Evolutionary conservation across 169 alveolate species (phyloP).

Genomic region (Plasmodium chabaudi): DNA sequence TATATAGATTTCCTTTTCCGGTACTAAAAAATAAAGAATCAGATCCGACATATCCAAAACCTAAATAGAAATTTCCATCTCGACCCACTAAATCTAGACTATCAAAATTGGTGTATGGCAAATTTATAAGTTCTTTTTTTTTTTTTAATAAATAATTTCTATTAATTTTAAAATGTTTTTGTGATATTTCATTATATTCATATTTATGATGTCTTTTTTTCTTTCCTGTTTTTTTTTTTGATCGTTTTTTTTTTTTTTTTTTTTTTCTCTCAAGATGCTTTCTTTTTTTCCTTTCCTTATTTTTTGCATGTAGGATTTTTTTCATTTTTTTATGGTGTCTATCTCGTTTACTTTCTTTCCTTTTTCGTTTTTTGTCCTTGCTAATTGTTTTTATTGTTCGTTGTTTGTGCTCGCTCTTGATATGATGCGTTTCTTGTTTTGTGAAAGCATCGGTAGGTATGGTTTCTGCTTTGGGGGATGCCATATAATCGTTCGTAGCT

Average conservation of each 20-base stretch:
- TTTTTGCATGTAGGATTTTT: neutral
- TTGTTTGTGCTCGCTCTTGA: neutral
- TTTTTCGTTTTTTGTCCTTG: neutral
- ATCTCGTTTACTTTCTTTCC: neutral
- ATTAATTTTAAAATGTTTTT: conserved; percentile 46
- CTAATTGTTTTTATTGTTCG: neutral
- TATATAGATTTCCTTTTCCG: conserved; percentile 85
- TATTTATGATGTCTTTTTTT: neutral
- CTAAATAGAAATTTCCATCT: conserved; percentile 89
- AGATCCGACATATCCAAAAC: conserved; percentile 89
- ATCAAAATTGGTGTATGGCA: conserved; percentile 82
- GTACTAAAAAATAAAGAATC: conserved; percentile 79
- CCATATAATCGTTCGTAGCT: too few relatives aligned
- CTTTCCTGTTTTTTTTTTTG: neutral
- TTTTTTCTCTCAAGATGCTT: neutral
- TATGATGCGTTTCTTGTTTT: neutral
- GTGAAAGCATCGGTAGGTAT: too few relatives aligned
- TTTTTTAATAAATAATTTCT: conserved; percentile 65
- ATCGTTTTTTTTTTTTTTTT: conserved; percentile 4
- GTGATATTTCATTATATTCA: conserved; percentile 15
- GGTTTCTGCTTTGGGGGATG: too few relatives aligned
- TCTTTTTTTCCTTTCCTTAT: neutral
- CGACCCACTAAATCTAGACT: conserved; percentile 88
- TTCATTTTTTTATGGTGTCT: neutral
- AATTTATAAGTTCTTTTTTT: conserved; percentile 72